phyloP scores from a whole-genome alignment of 2,329 filamentous ascomycete genomes.

The Nakataea oryzae region DNA sequence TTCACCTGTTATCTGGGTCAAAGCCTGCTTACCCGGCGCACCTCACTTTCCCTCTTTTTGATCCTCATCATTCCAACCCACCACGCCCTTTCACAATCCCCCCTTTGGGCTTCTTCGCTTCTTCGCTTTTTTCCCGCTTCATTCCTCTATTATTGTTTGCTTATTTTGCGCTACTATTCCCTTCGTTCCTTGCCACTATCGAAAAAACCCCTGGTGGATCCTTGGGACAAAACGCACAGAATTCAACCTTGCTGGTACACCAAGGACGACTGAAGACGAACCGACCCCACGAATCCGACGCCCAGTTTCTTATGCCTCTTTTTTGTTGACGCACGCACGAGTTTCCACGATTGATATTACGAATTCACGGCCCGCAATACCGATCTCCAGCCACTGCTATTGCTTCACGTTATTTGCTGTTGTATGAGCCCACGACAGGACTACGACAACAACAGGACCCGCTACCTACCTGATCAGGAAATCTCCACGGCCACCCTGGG shows the following conservation, averaged over 20 bases:
- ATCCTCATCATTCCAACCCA: background rate
- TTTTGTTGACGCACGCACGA: conserved; percentile 4
- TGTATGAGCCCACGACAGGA: background rate
- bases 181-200: background rate
- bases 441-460: background rate
- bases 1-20: background rate
- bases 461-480: background rate
- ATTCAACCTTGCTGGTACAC: background rate
- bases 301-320: conserved; percentile 3
- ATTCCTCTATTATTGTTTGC: conserved; percentile 2
- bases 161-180: conserved; percentile 1
- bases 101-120: background rate
- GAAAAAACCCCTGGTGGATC: background rate
- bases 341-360: conserved; percentile 2
- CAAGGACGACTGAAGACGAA: background rate
- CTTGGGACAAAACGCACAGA: background rate
- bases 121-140: conserved; percentile 6
- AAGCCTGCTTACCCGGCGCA: background rate
- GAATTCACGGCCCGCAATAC: conserved; percentile 3
- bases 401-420: background rate
- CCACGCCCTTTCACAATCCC: conserved; percentile 1
- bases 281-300: background rate
- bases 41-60: background rate
- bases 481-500: background rate
- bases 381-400: conserved; percentile 3